Percentiles rank a stretch among this genome's conserved stretches.
These are phyloP conservation scores for Penicillium taxi DNA, from an alignment of 495 filamentous ascomycete species.

Conservation along the genomic window DNA sequence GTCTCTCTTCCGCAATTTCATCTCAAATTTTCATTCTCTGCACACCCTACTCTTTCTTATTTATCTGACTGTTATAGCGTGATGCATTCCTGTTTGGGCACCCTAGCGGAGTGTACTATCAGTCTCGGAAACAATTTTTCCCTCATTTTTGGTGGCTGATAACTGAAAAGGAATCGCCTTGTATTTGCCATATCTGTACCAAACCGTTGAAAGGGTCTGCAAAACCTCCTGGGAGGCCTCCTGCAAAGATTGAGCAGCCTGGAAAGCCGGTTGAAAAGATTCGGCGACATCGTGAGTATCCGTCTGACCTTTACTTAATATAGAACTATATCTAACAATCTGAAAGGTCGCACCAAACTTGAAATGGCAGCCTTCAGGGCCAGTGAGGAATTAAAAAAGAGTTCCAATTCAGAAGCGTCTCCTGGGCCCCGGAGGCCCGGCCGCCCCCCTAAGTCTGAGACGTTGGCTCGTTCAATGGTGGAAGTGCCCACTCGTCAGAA, in stretches of 20 bases:
- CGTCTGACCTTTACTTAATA: no score
- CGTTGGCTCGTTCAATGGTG: no score
- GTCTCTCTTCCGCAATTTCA: slow-evolving; percentile 4
- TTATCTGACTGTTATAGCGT: slow-evolving; percentile 18
- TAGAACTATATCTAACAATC: slow-evolving; percentile 4
- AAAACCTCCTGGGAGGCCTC: no score
- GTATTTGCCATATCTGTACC: slow-evolving; percentile 33
- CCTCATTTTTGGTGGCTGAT: slow-evolving; percentile 52
- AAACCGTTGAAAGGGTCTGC: slow-evolving; percentile 3
- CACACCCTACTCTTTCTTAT: neutral
- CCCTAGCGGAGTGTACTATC: slow-evolving; percentile 41
- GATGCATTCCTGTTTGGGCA: slow-evolving; percentile 52
- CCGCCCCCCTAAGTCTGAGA: no score
- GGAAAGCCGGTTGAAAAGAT: no score
- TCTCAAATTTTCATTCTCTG: slow-evolving; percentile 1
- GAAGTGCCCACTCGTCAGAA: no score
- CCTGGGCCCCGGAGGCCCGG: neutral
- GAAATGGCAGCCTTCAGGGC: slow-evolving; percentile 12
- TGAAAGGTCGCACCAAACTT: slow-evolving; percentile 11
- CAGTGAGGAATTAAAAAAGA: no score
- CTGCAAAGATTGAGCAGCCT: no score
- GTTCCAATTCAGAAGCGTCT: no score
- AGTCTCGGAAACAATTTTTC: slow-evolving; percentile 47
- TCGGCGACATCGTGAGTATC: no score
- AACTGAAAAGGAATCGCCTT: slow-evolving; percentile 31